Evolutionary conservation across 208 protist genomes (phyloP).

Genomic region (Porcisia hertigi): DNA sequence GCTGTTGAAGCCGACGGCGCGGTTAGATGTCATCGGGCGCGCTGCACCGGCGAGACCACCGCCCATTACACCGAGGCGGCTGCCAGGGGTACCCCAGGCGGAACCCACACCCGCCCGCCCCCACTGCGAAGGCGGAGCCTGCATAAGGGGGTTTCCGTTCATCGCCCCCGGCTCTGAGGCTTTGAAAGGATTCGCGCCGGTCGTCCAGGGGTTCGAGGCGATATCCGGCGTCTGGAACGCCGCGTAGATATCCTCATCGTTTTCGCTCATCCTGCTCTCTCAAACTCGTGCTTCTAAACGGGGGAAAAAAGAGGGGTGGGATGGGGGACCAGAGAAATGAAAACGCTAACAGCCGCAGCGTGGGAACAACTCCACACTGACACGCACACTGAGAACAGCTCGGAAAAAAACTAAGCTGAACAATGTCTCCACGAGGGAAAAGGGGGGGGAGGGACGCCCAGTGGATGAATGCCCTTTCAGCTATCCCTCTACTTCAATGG

Average conservation of each 20-base stretch:
- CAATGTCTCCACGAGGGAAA: background rate
- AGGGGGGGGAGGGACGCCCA: background rate
- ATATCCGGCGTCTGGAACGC: slow-evolving; percentile 66
- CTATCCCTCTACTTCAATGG: background rate
- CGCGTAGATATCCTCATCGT: slow-evolving; percentile 79
- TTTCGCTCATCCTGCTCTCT: slow-evolving; percentile 17
- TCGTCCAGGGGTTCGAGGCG: slow-evolving; percentile 45
- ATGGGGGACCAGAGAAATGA: too few species aligned
- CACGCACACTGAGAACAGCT: background rate
- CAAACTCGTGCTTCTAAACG: too few species aligned
- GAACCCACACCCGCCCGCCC: slow-evolving; percentile 56
- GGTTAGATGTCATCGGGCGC: slow-evolving; percentile 94
- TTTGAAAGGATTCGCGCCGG: slow-evolving; percentile 40
- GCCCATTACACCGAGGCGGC: slow-evolving; percentile 69
- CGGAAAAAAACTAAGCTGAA: background rate
- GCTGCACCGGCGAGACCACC: slow-evolving; percentile 52
- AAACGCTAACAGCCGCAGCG: background rate
- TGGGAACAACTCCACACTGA: background rate
- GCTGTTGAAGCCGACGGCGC: slow-evolving; percentile 89
- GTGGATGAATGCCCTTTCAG: background rate
- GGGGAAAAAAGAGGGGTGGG: background rate
- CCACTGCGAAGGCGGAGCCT: slow-evolving; percentile 85
- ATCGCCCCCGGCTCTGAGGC: slow-evolving; percentile 24
- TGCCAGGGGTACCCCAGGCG: slow-evolving; percentile 69
- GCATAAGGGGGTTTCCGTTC: slow-evolving; percentile 75